Conservation (phyloP, 2,329 filamentous ascomycete genomes). For the Cladobotryum protrusum region DNA sequence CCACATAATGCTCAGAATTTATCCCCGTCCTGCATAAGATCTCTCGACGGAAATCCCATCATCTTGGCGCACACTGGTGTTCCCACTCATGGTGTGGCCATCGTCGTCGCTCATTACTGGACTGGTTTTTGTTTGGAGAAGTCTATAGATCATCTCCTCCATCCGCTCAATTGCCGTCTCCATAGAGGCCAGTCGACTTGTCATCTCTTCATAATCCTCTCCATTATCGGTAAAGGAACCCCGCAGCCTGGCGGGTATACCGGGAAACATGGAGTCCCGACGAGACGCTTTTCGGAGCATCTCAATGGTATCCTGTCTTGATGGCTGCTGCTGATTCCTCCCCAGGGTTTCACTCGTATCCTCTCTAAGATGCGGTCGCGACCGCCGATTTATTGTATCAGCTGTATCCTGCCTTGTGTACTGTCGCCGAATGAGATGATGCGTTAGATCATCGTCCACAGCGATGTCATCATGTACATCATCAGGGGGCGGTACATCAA, state of each 20-base stretch:
- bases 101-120: too few relatives aligned
- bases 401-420: constrained; percentile 42
- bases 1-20: too few relatives aligned
- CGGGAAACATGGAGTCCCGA: constrained; percentile 53
- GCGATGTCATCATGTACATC: constrained; percentile 50
- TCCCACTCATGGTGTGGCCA: too few relatives aligned
- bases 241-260: constrained; percentile 42
- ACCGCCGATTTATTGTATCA: constrained; percentile 19
- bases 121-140: too few relatives aligned
- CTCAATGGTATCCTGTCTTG: not conserved
- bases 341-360: not conserved
- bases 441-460: constrained; percentile 53
- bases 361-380: not conserved
- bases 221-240: constrained; percentile 40
- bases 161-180: constrained; percentile 45
- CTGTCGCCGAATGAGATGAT: constrained; percentile 52
- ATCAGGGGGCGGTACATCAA: constrained; percentile 63
- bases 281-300: constrained; percentile 31
- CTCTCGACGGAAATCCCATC: constrained; percentile 9
- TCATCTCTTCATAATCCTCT: constrained; percentile 39
- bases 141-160: constrained; percentile 35
- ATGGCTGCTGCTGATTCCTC: not conserved
- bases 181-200: constrained; percentile 40
- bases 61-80: constrained; percentile 13
- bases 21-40: too few relatives aligned